A percentile compares a stretch with the other conserved stretches of the same genome.
These are phyloP conservation scores for Sordariomycetes sp. DNA, from an alignment of 2,329 filamentous ascomycete genomes.

Conservation along the genomic window DNA sequence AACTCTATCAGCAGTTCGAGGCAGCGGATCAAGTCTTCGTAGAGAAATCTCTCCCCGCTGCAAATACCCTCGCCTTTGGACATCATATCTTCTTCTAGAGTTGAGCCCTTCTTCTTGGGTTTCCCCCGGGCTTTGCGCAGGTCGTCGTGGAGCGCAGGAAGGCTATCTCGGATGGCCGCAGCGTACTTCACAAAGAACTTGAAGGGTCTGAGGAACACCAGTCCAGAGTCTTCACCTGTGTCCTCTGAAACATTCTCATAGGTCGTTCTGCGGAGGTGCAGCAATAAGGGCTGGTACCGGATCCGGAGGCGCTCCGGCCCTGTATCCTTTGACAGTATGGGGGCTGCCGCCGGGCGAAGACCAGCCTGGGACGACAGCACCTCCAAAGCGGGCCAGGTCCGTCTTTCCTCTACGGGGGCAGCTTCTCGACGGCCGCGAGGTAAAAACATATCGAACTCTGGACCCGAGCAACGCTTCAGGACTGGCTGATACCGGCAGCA, in stretches of 20 bases:
- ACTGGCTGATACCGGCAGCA: no score
- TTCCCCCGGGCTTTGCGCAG: neutral
- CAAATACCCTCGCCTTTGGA: neutral
- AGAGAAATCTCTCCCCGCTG: neutral
- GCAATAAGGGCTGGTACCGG: neutral
- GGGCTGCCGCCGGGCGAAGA: neutral
- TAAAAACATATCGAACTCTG: no score
- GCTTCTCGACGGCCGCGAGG: no score
- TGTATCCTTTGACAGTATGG: neutral
- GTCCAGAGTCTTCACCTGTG: neutral
- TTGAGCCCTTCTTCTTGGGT: neutral
- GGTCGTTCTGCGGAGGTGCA: neutral
- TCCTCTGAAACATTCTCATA: neutral
- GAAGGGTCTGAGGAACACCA: conserved; percentile 6
- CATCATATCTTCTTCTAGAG: neutral
- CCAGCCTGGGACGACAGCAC: neutral
- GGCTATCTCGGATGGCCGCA: neutral
- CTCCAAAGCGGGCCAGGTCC: neutral
- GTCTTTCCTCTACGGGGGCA: no score
- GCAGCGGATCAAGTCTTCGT: conserved; percentile 3
- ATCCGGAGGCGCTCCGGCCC: neutral
- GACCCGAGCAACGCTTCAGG: no score
- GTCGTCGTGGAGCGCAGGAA: neutral
- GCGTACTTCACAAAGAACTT: conserved; percentile 6
- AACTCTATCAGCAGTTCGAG: conserved; percentile 8